A percentile compares a stretch with the other conserved stretches of the same genome.
phyloP scores from a whole-genome alignment of 176 grass and related monocot species.

The Oryza nivara region DNA sequence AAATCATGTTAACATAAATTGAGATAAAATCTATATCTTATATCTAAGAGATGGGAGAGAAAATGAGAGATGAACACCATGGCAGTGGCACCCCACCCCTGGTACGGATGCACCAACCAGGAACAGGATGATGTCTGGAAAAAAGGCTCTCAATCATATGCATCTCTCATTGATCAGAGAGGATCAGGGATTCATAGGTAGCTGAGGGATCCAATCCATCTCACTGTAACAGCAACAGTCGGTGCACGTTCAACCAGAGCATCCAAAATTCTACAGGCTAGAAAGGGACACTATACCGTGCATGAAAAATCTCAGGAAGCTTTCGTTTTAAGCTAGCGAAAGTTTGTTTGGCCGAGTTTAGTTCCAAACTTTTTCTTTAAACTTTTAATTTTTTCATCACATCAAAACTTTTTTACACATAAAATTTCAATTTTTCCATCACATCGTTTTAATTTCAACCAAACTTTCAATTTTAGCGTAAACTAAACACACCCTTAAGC shows the following conservation, averaged over 20 bases:
- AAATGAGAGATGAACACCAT: slow-evolving; percentile 25
- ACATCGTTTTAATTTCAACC: too few relatives aligned
- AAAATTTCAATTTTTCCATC: too few relatives aligned
- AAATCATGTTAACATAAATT: too few relatives aligned
- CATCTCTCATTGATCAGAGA: slow-evolving; percentile 23
- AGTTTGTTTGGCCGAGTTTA: neutral
- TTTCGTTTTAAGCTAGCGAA: slow-evolving; percentile 21
- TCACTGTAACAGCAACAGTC: neutral
- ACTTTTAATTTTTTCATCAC: too few relatives aligned
- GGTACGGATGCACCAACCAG: slow-evolving; percentile 26
- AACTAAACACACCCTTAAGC: neutral
- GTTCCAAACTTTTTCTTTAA: too few relatives aligned
- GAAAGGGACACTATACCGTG: neutral
- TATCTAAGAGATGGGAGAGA: too few relatives aligned
- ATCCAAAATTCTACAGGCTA: neutral
- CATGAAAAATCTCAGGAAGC: neutral
- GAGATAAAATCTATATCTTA: too few relatives aligned
- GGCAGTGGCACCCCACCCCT: slow-evolving; percentile 32
- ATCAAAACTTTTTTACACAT: too few relatives aligned
- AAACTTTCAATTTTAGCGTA: too few relatives aligned
- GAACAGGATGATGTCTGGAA: slow-evolving; percentile 20
- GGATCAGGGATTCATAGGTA: slow-evolving; percentile 27
- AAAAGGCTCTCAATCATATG: slow-evolving; percentile 46
- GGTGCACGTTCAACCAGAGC: slow-evolving; percentile 3
- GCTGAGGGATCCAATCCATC: slow-evolving; percentile 32